Evolutionary conservation across 805 yeast species (phyloP).

Genomic region (Yamadazyma philogaea): DNA sequence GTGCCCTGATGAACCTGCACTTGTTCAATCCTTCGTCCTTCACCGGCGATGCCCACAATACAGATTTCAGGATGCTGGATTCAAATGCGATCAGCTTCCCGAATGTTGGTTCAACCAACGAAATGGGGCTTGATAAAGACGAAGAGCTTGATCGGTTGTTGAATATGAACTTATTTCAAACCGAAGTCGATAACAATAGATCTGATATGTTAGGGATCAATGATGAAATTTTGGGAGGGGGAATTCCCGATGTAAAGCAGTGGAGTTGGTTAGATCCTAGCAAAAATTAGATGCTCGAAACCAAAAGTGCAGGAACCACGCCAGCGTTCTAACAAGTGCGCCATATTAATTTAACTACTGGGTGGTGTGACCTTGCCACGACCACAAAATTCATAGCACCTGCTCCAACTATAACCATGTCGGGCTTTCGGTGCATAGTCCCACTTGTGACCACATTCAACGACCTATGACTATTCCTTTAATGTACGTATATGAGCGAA

Average conservation of each 20-base stretch:
- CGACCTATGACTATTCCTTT: too few relatives aligned
- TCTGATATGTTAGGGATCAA: constrained; percentile 24
- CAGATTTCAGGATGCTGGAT: constrained; percentile 22
- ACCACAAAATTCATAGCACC: too few relatives aligned
- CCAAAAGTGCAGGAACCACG: constrained; percentile 3
- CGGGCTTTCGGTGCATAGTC: too few relatives aligned
- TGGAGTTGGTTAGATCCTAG: constrained; percentile 44
- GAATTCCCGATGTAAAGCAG: constrained; percentile 18
- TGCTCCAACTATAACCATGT: too few relatives aligned
- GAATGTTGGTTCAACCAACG: constrained; percentile 12
- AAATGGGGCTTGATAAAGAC: constrained; percentile 11
- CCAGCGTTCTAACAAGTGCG: background rate
- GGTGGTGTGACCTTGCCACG: too few relatives aligned
- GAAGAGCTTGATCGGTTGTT: constrained; percentile 42
- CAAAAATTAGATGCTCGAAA: constrained; percentile 15
- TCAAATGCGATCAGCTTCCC: constrained; percentile 24
- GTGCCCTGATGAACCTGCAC: background rate
- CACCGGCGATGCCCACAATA: background rate
- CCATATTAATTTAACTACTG: too few relatives aligned
- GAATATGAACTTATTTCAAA: constrained; percentile 37
- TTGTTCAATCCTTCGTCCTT: background rate
- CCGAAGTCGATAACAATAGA: constrained; percentile 19
- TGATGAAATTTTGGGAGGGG: constrained; percentile 32
- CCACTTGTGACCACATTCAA: too few relatives aligned
- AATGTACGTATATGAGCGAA: too few relatives aligned